Percentiles rank a stretch among this genome's conserved stretches.
Evolutionary conservation across 78 protist species (phyloP).

Genomic region (Dictyostelium intermedium): DNA sequence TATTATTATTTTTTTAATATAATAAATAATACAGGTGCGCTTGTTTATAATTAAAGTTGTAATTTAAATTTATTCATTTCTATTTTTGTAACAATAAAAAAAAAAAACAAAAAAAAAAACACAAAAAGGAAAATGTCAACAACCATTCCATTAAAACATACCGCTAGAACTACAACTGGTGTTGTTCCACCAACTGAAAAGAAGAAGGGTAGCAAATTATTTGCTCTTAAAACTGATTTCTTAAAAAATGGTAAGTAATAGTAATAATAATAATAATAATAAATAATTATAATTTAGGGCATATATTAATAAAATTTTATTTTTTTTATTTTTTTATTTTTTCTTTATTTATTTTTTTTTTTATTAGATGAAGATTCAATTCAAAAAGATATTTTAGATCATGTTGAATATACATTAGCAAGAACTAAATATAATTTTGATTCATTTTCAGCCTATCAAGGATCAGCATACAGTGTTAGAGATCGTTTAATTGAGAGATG

Average conservation of each 20-base stretch:
- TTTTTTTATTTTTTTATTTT: neutral
- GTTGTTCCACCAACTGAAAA: conserved; percentile 80
- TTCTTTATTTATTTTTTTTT: neutral
- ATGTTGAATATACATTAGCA: conserved; percentile 88
- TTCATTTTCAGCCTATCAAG: conserved; percentile 81
- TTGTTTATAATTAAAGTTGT: neutral
- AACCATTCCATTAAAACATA: conserved; percentile 70
- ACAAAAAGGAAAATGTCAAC: neutral
- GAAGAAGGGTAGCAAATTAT: conserved; percentile 65
- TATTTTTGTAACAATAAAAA: neutral
- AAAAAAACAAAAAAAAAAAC: neutral
- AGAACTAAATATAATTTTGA: conserved; percentile 84
- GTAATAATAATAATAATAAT: neutral
- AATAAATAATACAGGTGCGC: neutral
- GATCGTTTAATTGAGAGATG: conserved; percentile 87
- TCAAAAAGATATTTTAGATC: conserved; percentile 84
- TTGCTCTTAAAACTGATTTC: conserved; percentile 69
- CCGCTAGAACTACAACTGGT: conserved; percentile 79
- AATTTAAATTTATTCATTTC: neutral
- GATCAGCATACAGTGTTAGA: conserved; percentile 85
- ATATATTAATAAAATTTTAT: neutral
- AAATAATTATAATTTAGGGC: neutral
- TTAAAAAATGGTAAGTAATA: conserved; percentile 52
- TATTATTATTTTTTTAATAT: neutral
- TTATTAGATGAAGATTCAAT: conserved; percentile 72